Conservation (phyloP, 1,284 basidiomycete species). For the Wolfiporia cocos region DNA sequence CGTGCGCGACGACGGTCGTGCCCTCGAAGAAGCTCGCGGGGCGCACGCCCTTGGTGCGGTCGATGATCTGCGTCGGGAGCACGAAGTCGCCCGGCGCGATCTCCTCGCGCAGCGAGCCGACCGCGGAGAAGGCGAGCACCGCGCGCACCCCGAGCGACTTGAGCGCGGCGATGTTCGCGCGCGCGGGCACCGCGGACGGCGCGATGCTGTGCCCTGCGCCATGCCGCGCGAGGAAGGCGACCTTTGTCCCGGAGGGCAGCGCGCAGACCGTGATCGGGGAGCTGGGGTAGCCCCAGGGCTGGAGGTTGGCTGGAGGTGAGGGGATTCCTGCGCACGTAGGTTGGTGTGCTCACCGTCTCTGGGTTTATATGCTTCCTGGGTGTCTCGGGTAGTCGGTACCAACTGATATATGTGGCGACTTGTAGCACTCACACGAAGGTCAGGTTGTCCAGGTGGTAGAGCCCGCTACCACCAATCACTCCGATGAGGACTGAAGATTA, state of each 20-base stretch:
- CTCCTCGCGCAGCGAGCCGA: conserved; percentile 94
- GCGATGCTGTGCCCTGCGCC: conserved; percentile 71
- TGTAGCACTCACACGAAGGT: conserved; percentile 63
- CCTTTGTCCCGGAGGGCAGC: conserved; percentile 69
- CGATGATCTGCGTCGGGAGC: conserved; percentile 92
- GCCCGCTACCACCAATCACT: conserved; percentile 80
- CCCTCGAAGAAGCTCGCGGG: conserved; percentile 86
- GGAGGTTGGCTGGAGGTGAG: conserved; percentile 1
- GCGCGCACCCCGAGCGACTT: conserved; percentile 89
- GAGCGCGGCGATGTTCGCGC: conserved; percentile 94
- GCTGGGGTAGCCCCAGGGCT: conserved; percentile 94
- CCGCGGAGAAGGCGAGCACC: conserved; percentile 92
- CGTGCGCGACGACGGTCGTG: conserved; percentile 82
- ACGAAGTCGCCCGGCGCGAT: conserved; percentile 89
- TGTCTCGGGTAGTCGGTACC: neutral
- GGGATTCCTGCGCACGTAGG: conserved; percentile 2
- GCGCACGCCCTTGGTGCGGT: conserved; percentile 91
- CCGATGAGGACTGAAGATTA: conserved; percentile 61
- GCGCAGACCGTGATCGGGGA: conserved; percentile 87
- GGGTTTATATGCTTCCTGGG: conserved; percentile 64
- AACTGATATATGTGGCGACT: neutral
- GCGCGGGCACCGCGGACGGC: conserved; percentile 75
- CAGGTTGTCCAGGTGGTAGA: conserved; percentile 89
- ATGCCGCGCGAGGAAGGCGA: conserved; percentile 94
- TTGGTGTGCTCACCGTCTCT: conserved; percentile 47